These are phyloP conservation scores for Tylopilus vinaceipallidus DNA, from an alignment of 768 basidiomycete genomes.

Conservation along the genomic window DNA sequence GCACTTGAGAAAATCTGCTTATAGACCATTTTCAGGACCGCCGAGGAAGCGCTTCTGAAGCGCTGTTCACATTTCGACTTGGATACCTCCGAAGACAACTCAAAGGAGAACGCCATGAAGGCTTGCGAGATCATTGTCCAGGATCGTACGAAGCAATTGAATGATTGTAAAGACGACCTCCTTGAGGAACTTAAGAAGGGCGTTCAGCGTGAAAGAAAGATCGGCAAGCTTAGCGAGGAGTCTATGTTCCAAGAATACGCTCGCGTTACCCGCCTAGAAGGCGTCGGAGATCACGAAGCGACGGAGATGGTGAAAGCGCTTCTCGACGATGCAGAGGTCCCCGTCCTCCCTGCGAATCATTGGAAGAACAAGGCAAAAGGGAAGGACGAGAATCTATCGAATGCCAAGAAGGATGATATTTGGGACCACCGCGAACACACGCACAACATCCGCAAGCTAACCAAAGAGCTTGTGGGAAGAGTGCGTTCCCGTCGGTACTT, in stretches of 20 bases:
- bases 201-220: conserved; percentile 63
- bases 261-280: conserved; percentile 60
- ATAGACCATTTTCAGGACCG: conserved; percentile 50
- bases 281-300: conserved; percentile 76
- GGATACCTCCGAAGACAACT: conserved; percentile 52
- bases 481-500: conserved; percentile 91
- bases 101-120: conserved; percentile 74
- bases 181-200: conserved; percentile 62
- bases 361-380: conserved; percentile 46
- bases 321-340: conserved; percentile 58
- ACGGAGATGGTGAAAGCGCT: conserved; percentile 57
- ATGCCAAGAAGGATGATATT: conserved; percentile 55
- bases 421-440: conserved; percentile 88
- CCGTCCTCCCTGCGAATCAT: conserved; percentile 27
- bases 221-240: conserved; percentile 61
- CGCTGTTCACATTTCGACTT: conserved; percentile 94
- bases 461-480: conserved; percentile 87
- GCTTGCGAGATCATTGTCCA: conserved; percentile 90
- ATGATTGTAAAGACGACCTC: conserved; percentile 76
- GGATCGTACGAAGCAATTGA: conserved; percentile 76
- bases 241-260: conserved; percentile 80
- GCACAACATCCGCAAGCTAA: conserved; percentile 78
- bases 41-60: conserved; percentile 91
- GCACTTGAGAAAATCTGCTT: not conserved
- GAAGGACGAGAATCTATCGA: conserved; percentile 54